Evolutionary conservation across 2,329 filamentous ascomycete genomes (phyloP).

Genomic region (Coleophoma cylindrospora): DNA sequence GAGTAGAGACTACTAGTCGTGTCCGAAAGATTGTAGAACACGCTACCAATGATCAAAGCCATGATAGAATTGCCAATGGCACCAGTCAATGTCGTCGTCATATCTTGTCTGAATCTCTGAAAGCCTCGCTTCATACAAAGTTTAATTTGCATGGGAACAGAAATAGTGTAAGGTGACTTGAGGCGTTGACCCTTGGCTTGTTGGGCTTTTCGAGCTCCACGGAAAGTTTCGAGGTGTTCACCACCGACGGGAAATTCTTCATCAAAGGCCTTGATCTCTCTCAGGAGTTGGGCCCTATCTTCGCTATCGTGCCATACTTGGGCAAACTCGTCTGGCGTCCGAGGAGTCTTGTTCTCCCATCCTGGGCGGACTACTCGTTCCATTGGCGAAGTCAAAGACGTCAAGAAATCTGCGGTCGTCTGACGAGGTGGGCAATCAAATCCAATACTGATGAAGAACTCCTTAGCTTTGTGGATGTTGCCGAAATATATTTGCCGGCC

Average conservation of each 20-base stretch:
- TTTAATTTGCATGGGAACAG: conserved; percentile 66
- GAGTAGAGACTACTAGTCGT: conserved; percentile 55
- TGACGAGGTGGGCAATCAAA: conserved; percentile 64
- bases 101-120: conserved; percentile 69
- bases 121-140: conserved; percentile 84
- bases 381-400: conserved; percentile 62
- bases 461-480: conserved; percentile 53
- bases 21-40: conserved; percentile 57
- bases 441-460: conserved; percentile 65
- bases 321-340: conserved; percentile 48
- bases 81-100: conserved; percentile 57
- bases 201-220: conserved; percentile 30
- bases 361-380: conserved; percentile 50
- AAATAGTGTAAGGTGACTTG: conserved; percentile 78
- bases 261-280: conserved; percentile 48
- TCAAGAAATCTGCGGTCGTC: conserved; percentile 62
- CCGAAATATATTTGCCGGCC: conserved; percentile 73
- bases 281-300: conserved; percentile 31
- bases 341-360: conserved; percentile 49
- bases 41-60: conserved; percentile 55
- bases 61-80: conserved; percentile 33
- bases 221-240: conserved; percentile 29
- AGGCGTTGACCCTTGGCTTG: conserved; percentile 34
- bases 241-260: conserved; percentile 18
- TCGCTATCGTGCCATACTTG: conserved; percentile 40